Evolutionary conservation across 2,329 filamentous ascomycete genomes (phyloP), one percentile per base, ranked within the genome.

Genomic region (Fusarium solani-melongenae): DNA sequence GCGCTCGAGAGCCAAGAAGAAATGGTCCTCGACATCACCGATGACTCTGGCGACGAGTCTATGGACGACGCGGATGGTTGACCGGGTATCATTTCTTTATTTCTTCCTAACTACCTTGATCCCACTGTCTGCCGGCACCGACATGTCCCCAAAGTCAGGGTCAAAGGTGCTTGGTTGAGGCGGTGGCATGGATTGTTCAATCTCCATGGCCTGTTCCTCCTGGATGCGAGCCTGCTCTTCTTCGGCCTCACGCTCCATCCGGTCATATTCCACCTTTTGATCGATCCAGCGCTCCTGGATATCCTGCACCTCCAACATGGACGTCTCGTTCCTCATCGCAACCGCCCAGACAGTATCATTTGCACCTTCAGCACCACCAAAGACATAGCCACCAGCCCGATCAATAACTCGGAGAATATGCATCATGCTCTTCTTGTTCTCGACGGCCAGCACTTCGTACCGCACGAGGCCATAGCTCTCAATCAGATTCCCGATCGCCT

Each of bases 281-380:
- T 98, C 96, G 34, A 99, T 85, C 96, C 96, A 99, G 70, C 96
- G 89, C 84, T 99, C 96, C 83, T 99, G 96, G 72, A 98, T 92
- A 82, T 99, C 96, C 68, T 92, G 87, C 11, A 95, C 91, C 77
- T 97, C 95, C 87, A 97, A 91, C 83, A 91, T 85, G 34, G 90
- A 90, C 38, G 91, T 90, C 67, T 92, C 91, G 67, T 91, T 91
- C 65, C 95, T 91, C 91, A 98, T 97, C 4, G 96, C 94, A 51
- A 98, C 92, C 79, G 97, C 94, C 96, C 96, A 99, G n/a, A 99
- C 90, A 8, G 93, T 95, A 81, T 99, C 96, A 77, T 98, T 98
- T 53, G 95, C 94, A 2, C 95, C 96, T 81, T 98, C 94, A 0
- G 94, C 93, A 6, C 92, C 89, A 0, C 95, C 95, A 84, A 99